Evolutionary conservation across 305 asterid species (phyloP).

Genomic region (Fraxinus sp.): DNA sequence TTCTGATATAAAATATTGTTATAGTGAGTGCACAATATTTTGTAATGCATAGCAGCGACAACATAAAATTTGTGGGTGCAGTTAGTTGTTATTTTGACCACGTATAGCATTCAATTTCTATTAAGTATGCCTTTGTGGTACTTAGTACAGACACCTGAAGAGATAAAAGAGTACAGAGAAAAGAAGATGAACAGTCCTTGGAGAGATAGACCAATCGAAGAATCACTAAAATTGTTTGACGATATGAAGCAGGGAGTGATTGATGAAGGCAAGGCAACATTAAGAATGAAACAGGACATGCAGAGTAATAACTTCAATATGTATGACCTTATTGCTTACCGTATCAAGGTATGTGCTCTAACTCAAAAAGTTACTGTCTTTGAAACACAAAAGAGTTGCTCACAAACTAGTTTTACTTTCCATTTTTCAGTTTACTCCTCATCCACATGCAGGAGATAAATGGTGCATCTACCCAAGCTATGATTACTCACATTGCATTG

Average conservation of each 20-base stretch:
- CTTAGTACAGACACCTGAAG: slow-evolving; percentile 60
- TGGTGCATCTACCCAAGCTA: slow-evolving; percentile 98
- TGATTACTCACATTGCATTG: slow-evolving; percentile 89
- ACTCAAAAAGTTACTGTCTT: slow-evolving; percentile 1
- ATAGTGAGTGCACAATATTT: not conserved
- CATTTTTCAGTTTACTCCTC: slow-evolving; percentile 80
- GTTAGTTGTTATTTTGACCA: slow-evolving; percentile 3
- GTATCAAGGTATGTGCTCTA: slow-evolving; percentile 66
- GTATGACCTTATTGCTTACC: slow-evolving; percentile 94
- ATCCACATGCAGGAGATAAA: slow-evolving; percentile 93
- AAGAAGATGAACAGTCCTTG: slow-evolving; percentile 82
- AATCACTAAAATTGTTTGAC: slow-evolving; percentile 67
- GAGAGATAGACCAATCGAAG: slow-evolving; percentile 77
- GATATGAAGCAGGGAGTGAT: slow-evolving; percentile 79
- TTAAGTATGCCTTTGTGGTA: slow-evolving; percentile 19
- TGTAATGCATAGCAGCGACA: not conserved
- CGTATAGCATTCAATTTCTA: slow-evolving; percentile 4
- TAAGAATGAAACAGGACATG: slow-evolving; percentile 98
- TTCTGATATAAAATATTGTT: not conserved
- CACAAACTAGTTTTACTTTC: slow-evolving; percentile 15
- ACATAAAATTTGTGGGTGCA: not conserved
- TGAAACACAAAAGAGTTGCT: slow-evolving; percentile 22
- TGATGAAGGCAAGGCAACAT: slow-evolving; percentile 90
- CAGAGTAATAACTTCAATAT: slow-evolving; percentile 87
- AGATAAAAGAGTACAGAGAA: slow-evolving; percentile 79